A percentile compares a stretch with the other conserved stretches of the same genome.
Evolutionary conservation across 179 eudicot species (phyloP).

Genomic region (Silene noctiflora): DNA sequence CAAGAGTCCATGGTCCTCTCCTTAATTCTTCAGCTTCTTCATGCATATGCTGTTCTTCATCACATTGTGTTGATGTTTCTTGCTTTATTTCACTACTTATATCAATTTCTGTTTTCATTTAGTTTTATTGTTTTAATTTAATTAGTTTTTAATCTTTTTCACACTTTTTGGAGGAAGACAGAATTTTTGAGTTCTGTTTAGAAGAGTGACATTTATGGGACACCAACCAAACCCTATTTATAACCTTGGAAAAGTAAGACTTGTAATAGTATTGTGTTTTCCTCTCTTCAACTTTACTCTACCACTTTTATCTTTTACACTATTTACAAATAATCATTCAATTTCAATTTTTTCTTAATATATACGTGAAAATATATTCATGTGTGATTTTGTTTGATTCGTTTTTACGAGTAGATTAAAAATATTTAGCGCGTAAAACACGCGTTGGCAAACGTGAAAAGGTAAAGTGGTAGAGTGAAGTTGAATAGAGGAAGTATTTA

Average conservation of each 20-base stretch:
- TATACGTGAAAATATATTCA: too few relatives aligned
- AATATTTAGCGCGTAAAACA: too few relatives aligned
- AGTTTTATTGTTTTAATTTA: background rate
- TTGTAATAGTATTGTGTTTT: too few relatives aligned
- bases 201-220: conserved; percentile 2
- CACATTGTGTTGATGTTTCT: background rate
- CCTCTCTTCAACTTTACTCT: too few relatives aligned
- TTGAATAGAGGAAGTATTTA: too few relatives aligned
- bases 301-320: too few relatives aligned
- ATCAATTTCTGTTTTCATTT: conserved; percentile 26
- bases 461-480: too few relatives aligned
- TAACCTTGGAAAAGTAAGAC: background rate
- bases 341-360: too few relatives aligned
- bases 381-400: too few relatives aligned
- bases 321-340: too few relatives aligned
- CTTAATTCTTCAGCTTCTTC: conserved; percentile 42
- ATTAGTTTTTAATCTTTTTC: background rate
- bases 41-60: conserved; percentile 16
- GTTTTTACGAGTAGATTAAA: too few relatives aligned
- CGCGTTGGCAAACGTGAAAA: too few relatives aligned
- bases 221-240: conserved; percentile 11
- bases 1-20: conserved; percentile 90
- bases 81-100: background rate
- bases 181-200: background rate
- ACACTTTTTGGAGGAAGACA: background rate